phyloP scores from a whole-genome alignment of 2,329 filamentous ascomycete genomes.

The Claviceps sorghi region DNA sequence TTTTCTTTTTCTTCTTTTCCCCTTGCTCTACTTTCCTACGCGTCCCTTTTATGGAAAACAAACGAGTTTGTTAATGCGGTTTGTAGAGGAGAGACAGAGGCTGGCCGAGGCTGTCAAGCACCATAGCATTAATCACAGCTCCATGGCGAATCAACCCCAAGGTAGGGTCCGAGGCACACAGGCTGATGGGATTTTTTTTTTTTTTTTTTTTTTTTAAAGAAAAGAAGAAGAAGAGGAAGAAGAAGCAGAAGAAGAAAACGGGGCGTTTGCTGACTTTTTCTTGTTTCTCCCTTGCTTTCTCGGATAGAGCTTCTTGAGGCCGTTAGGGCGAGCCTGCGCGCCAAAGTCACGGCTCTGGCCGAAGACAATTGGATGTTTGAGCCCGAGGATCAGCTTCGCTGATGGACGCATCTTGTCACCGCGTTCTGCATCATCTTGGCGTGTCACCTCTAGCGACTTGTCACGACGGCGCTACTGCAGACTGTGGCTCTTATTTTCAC shows the following conservation, averaged over 20 bases:
- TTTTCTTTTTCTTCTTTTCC: too few species aligned
- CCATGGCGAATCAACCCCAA: slow-evolving; percentile 47
- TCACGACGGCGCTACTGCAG: neutral
- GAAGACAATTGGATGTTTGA: slow-evolving; percentile 92
- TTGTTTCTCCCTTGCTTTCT: too few species aligned
- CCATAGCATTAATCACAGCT: slow-evolving; percentile 40
- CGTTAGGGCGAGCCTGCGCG: slow-evolving; percentile 53
- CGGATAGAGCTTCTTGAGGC: slow-evolving; percentile 52
- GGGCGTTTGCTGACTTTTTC: neutral
- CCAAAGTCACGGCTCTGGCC: slow-evolving; percentile 57
- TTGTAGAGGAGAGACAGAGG: slow-evolving; percentile 41
- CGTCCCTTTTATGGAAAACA: neutral
- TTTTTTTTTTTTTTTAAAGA: too few species aligned
- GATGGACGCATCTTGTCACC: slow-evolving; percentile 10
- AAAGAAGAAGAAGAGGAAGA: too few species aligned
- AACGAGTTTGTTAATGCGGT: neutral
- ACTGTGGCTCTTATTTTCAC: neutral
- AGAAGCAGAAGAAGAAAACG: too few species aligned
- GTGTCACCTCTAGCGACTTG: slow-evolving; percentile 9
- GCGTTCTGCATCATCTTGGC: neutral
- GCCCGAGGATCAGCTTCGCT: slow-evolving; percentile 39
- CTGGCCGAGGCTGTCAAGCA: slow-evolving; percentile 47
- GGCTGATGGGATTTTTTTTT: neutral
- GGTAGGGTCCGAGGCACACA: slow-evolving; percentile 29
- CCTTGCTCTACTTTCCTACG: neutral